Evolutionary conservation across 129 eudicot genomes (phyloP), one percentile per base, ranked within the genome.

Genomic region (Silybum marianum): DNA sequence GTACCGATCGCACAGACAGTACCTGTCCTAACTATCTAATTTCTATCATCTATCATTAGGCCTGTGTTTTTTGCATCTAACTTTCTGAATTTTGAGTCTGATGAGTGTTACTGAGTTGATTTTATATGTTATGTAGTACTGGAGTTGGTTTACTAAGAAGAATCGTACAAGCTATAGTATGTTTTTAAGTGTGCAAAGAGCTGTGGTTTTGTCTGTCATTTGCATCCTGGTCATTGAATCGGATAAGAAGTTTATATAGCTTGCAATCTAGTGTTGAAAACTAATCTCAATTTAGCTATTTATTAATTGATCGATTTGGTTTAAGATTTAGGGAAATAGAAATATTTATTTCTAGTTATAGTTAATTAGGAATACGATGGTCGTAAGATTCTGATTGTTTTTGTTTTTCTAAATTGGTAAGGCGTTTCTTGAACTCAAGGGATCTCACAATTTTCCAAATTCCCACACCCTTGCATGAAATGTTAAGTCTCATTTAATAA

Each of bases 171-270:
- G 54, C 4, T 72, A 12, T 38, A 22, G 40, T 14, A 23, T n/a
- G 75, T 38, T 34, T 71, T 14, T 34, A 71, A n/a, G 51, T 71
- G 75, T 32, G 44, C 10, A 38, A 38, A 42, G 75, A 38, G 54
- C 58, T 71, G 46, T 71, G 51, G 16, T 18, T 62, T 62, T 62
- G 69, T 60, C 23, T 60, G 23, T 32, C 74, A 70, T 70, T 70
- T 70, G 10, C 74, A 9, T 34, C 5, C 9, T 60, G 67, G 25
- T 60, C 28, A 22, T 62, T 62, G 26, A 25, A 32, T n/a, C 38
- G 7, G 9, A 21, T 71, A 36, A 71, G 51, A n/a, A 34, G 7
- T 34, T 71, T 7, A 18, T 34, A 10, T 36, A 8, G 23, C 48
- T 71, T 71, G 75, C 28, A 71, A 71, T 32, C 48, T 71, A 34